A percentile compares a stretch with the other conserved stretches of the same genome.
Conservation (phyloP, 306 rosid genomes). For the Lathyrus sativus region DNA sequence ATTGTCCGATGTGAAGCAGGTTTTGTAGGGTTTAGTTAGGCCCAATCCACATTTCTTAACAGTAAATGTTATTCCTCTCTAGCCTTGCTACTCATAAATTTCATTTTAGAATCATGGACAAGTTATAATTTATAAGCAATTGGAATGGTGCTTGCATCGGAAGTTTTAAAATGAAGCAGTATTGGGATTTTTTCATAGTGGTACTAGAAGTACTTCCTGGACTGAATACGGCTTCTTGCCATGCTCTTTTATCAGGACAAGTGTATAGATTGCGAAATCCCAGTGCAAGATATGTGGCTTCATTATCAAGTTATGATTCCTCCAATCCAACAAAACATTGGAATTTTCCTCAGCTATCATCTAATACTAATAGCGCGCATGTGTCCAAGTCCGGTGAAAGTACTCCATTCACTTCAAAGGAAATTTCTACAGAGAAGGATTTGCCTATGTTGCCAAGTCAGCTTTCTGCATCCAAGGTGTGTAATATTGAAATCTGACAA, state of each 20-base stretch:
- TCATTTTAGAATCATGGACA: no score
- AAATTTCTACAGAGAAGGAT: conserved; percentile 38
- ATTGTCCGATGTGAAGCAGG: no score
- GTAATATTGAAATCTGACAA: conserved; percentile 20
- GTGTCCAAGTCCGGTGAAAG: conserved; percentile 38
- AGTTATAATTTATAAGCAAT: no score
- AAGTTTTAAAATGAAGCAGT: conserved; percentile 11
- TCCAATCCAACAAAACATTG: conserved; percentile 84
- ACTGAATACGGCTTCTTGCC: conserved; percentile 29
- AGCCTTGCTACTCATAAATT: no score
- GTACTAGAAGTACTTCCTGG: conserved; percentile 18
- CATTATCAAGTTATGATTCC: conserved; percentile 70
- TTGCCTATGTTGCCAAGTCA: conserved; percentile 38
- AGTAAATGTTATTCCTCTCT: no score
- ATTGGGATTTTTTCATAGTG: conserved; percentile 10
- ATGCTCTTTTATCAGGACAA: conserved; percentile 60
- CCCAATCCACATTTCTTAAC: no score
- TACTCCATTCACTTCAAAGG: conserved; percentile 41
- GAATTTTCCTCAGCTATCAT: conserved; percentile 72
- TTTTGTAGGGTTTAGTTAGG: no score
- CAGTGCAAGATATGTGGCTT: conserved; percentile 62
- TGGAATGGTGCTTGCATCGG: neutral
- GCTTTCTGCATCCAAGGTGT: conserved; percentile 53
- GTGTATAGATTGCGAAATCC: conserved; percentile 75
- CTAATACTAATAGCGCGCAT: conserved; percentile 32